Evolutionary conservation across 129 eudicot genomes (phyloP).

Genomic region (Chrysanthemum seticuspe): DNA sequence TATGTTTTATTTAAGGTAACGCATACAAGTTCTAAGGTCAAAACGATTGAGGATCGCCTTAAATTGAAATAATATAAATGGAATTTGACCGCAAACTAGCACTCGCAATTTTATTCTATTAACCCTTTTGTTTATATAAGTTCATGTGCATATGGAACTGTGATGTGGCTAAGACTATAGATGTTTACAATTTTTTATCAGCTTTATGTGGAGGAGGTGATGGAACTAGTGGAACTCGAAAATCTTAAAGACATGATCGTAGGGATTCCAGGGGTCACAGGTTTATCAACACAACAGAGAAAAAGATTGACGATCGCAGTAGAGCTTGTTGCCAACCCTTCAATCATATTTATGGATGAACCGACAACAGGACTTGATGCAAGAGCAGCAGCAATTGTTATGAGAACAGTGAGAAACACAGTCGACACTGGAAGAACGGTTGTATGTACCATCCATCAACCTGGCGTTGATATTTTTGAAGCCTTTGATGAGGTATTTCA

Average conservation of each 20-base stretch:
- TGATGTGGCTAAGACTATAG: background rate
- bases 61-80: too few species aligned
- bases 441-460: slow-evolving; percentile 59
- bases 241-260: slow-evolving; percentile 37
- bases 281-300: slow-evolving; percentile 51
- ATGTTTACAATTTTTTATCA: slow-evolving; percentile 2
- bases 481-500: slow-evolving; percentile 49
- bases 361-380: slow-evolving; percentile 64
- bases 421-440: slow-evolving; percentile 57
- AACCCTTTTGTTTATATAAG: too few species aligned
- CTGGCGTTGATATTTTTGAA: slow-evolving; percentile 53
- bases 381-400: slow-evolving; percentile 59
- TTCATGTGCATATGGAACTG: background rate
- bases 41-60: background rate
- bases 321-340: slow-evolving; percentile 55
- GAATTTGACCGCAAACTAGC: too few species aligned
- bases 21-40: background rate
- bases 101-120: too few species aligned
- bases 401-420: slow-evolving; percentile 52
- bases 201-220: slow-evolving; percentile 46
- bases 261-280: slow-evolving; percentile 45
- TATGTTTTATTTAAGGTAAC: background rate
- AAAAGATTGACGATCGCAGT: slow-evolving; percentile 55
- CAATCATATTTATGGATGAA: slow-evolving; percentile 58
- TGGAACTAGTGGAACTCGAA: slow-evolving; percentile 44